Conservation (phyloP, 805 yeast species). For the Kockiozyma suomiensis region DNA sequence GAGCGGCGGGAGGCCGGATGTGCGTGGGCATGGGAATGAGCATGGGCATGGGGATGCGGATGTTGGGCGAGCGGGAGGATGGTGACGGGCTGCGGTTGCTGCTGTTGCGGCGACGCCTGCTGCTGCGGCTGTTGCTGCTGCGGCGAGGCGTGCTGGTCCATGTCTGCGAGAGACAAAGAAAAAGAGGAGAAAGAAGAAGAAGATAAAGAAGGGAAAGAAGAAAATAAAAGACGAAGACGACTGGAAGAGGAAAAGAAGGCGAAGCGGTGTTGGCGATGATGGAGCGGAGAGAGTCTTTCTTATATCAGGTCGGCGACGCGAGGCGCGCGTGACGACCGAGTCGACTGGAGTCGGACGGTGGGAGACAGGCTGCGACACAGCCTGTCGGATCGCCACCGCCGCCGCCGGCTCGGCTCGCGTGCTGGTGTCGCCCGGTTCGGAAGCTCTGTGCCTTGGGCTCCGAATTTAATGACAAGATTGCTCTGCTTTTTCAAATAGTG, state of each 20-base stretch:
- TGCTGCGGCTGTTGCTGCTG: conserved; percentile 10
- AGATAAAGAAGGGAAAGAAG: neutral
- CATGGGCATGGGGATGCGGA: neutral
- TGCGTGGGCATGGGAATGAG: no score
- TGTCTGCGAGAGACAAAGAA: neutral
- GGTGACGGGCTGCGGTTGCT: conserved; percentile 7
- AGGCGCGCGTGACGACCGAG: neutral
- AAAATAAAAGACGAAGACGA: neutral
- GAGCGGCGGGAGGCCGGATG: neutral
- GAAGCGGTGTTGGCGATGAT: neutral
- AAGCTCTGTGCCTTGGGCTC: conserved; percentile 11
- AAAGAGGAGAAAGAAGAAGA: no score
- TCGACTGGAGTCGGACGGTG: neutral
- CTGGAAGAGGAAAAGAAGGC: neutral
- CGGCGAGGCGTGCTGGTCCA: conserved; percentile 1
- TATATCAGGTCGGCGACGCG: neutral
- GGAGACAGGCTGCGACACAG: neutral
- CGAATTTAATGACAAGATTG: no score
- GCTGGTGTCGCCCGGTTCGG: neutral
- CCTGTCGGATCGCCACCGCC: conserved; percentile 1
- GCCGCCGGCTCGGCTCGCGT: neutral
- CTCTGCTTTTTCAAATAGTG: no score
- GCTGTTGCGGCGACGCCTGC: conserved; percentile 9
- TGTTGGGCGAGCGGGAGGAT: neutral
- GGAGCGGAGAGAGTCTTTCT: neutral